Base-by-base conservation (phyloP, 108 stramenopile genomes). In the Asterionellopsis glacialis region DNA sequence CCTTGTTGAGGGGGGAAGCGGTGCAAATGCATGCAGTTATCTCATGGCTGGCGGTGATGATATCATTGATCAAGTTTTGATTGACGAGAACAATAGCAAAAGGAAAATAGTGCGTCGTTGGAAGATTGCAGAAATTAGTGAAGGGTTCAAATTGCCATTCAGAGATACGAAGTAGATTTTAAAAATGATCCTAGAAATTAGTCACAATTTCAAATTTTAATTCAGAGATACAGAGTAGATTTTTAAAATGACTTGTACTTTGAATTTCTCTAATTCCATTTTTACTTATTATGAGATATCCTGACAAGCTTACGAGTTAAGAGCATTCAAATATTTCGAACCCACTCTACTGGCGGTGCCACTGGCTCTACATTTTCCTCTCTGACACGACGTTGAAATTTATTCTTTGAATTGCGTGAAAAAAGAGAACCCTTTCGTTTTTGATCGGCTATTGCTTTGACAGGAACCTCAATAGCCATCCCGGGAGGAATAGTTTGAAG, bases 401-500 rank as follows among this genome's bases (percentile, higher is more conserved):
- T 21, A 9, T 48, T 48, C 9, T 9, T 48, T 21, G 47, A 19
- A 9, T 48, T 48, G 5, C 47, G 47, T 48, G 19, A 9, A 60
- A 68, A 68, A 42, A 76, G 19, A 13, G 61, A 25, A 4, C 83
- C 83, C 56, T 56, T 74, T 23, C 57, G 75, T 53, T 67, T 77
- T 77, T 85, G 84, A 3, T 55, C 57, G 3, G 64, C 65, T 3
- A 88, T 51, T 0, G 51, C 40, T 50, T 85, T 91, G 55, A 55
- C 52, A 6, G 76, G 80, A 0, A 91, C 80, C 45, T 82, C 81
- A 13, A 91, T 69, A 0, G 84, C 84, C 69, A 69, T 77, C 0
- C 90, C 90, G 0, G 86, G 78, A 13, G 90, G 90, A 45, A 91
- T 87, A n/a, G 84, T 84, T 25, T 87, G 75, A 28, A 91, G 64